Percentiles rank a stretch among this genome's conserved stretches.
phyloP scores from a whole-genome alignment of 805 yeast genomes.

The Spathaspora sp. region DNA sequence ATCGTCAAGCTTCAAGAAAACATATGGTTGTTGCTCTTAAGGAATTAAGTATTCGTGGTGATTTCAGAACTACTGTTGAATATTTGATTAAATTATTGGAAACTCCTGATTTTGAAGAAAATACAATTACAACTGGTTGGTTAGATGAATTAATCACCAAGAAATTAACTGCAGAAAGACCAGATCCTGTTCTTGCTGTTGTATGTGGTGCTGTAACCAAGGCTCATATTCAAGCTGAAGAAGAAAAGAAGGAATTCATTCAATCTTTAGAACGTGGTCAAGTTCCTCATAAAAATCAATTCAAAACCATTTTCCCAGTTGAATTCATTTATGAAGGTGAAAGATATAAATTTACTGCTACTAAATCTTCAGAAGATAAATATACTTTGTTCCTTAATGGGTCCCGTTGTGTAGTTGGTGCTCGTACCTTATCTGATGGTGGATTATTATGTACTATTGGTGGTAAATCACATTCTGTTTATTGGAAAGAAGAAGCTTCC shows the following conservation, averaged over 20 bases:
- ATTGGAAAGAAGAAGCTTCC: constrained; percentile 97
- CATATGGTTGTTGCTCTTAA: constrained; percentile 98
- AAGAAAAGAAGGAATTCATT: constrained; percentile 64
- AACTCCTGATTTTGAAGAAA: constrained; percentile 94
- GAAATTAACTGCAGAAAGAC: constrained; percentile 95
- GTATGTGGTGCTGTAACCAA: constrained; percentile 98
- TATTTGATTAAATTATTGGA: constrained; percentile 91
- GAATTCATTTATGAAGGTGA: constrained; percentile 95
- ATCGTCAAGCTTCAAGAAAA: constrained; percentile 95
- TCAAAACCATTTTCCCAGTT: constrained; percentile 85
- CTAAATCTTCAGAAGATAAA: constrained; percentile 80
- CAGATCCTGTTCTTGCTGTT: constrained; percentile 86
- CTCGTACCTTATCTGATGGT: constrained; percentile 88
- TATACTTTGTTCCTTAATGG: constrained; percentile 93
- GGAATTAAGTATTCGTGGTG: constrained; percentile 96
- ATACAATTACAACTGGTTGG: constrained; percentile 98
- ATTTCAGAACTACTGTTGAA: constrained; percentile 96
- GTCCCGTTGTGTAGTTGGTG: constrained; percentile 83
- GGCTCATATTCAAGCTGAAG: constrained; percentile 78
- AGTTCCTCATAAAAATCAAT: constrained; percentile 76
- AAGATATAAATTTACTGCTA: constrained; percentile 92
- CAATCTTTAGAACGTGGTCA: constrained; percentile 91
- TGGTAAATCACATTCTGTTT: constrained; percentile 91
- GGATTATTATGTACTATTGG: constrained; percentile 84
- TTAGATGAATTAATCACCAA: constrained; percentile 92